Evolutionary conservation across 2,329 filamentous ascomycete genomes (phyloP), one percentile per base, ranked within the genome.

Genomic region (Calonectria fujianensis): DNA sequence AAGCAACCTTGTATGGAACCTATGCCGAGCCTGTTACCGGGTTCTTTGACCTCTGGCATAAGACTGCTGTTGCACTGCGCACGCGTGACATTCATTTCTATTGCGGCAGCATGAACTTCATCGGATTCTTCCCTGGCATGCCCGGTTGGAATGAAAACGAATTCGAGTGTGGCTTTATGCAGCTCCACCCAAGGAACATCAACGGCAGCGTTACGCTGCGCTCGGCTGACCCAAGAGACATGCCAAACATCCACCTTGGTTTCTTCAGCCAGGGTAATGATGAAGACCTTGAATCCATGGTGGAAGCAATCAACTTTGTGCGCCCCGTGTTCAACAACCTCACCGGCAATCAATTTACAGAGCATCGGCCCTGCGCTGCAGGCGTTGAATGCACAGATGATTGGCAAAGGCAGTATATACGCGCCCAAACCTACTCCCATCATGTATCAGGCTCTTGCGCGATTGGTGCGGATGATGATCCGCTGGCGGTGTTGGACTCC

Each of bases 161-260:
- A 31, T 57, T 57, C 24, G 52, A 57, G 31, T 57, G 52, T 1
- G 31, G 52, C 52, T 32, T 32, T 27, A 57, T 57, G 52, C 29
- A 57, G 31, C 52, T 57, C 20, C 92, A 93, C 79, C 89, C 92
- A 0, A 89, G 90, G 68, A 94, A 94, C 74, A 85, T 80, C 1
- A 90, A 89, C 8, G 94, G 94, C 11, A 89, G 88, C 1, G 93
- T 95, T 5, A 88, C 83, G 4, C 89, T 95, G 7, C 86, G 86
- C 20, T 92, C 91, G 0, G 84, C 89, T 0, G 89, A 95, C 80
- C 93, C 93, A 0, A 89, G 90, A 0, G 93, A 94, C 69, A 85
- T 88, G 4, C 93, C 94, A 0, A 82, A 89, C 8, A 93, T 95
- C 77, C 85, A 86, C 65, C 94, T 92, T 85, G 90, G 91, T 82